Evolutionary conservation across 306 rosid genomes (phyloP).

Genomic region (Vigna reflexopilosa): DNA sequence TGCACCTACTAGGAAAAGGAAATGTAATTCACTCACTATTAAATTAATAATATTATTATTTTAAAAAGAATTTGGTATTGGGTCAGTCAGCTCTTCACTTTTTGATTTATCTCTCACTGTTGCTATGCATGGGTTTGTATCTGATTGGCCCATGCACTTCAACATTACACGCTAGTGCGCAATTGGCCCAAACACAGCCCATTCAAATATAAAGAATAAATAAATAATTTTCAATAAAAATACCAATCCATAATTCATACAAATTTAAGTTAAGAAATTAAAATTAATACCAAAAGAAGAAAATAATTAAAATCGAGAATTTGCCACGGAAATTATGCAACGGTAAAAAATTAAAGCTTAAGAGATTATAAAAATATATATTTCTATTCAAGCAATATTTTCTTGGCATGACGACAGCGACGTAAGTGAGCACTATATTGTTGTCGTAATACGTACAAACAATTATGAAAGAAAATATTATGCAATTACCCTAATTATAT

Average conservation of each 20-base stretch:
- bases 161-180: conserved; percentile 19
- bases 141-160: conserved; percentile 26
- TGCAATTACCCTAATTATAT: not conserved
- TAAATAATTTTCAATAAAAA: not conserved
- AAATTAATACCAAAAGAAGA: no score
- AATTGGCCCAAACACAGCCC: not conserved
- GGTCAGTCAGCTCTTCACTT: not conserved
- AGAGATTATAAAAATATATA: conserved; percentile 1
- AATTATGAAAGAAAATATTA: not conserved
- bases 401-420: not conserved
- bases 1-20: no score
- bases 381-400: not conserved
- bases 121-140: conserved; percentile 1
- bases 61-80: not conserved
- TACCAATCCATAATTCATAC: no score
- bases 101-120: not conserved
- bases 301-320: no score
- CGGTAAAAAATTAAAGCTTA: not conserved
- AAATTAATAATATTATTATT: no score
- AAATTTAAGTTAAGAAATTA: no score
- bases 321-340: no score
- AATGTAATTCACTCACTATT: no score
- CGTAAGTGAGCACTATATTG: not conserved
- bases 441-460: not conserved
- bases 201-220: not conserved